Conservation (phyloP, 768 basidiomycete species). For the Lentinus tigrinus region DNA sequence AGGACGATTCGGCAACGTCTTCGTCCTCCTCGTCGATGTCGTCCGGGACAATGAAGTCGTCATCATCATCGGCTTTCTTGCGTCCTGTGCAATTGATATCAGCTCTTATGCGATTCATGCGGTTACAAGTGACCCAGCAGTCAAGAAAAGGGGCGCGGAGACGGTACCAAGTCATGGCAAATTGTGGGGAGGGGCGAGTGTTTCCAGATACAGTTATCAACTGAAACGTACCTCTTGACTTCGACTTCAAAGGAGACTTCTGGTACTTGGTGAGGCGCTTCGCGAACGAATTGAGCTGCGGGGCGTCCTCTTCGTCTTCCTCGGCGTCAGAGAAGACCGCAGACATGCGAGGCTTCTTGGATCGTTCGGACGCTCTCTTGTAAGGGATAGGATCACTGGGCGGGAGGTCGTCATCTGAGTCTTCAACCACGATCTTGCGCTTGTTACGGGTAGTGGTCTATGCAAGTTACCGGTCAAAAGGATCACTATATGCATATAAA, state of each 20-base stretch:
- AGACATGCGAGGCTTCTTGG: slow-evolving; percentile 64
- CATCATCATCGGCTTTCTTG: slow-evolving; percentile 53
- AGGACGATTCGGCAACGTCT: slow-evolving; percentile 41
- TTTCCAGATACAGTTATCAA: no score
- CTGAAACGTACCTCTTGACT: slow-evolving; percentile 42
- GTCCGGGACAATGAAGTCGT: slow-evolving; percentile 70
- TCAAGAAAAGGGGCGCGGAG: no score
- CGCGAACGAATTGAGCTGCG: slow-evolving; percentile 46
- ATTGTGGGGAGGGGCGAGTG: not conserved
- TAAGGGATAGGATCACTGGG: slow-evolving; percentile 13
- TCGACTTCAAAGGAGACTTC: slow-evolving; percentile 53
- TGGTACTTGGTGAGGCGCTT: slow-evolving; percentile 63
- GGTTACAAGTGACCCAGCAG: no score
- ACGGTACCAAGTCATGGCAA: not conserved
- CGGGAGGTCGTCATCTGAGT: slow-evolving; percentile 65
- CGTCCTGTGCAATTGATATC: slow-evolving; percentile 31
- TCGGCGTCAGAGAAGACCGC: slow-evolving; percentile 46
- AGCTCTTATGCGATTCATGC: not conserved
- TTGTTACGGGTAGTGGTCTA: slow-evolving; percentile 17
- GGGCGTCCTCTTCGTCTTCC: slow-evolving; percentile 45
- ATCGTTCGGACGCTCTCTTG: slow-evolving; percentile 34
- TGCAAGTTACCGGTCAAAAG: not conserved
- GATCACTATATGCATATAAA: not conserved
- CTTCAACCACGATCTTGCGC: slow-evolving; percentile 66
- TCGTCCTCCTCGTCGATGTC: slow-evolving; percentile 50